Conservation (phyloP, 225 moss, liverwort and hornwort species). For the Pseudoscleropodium purum region DNA sequence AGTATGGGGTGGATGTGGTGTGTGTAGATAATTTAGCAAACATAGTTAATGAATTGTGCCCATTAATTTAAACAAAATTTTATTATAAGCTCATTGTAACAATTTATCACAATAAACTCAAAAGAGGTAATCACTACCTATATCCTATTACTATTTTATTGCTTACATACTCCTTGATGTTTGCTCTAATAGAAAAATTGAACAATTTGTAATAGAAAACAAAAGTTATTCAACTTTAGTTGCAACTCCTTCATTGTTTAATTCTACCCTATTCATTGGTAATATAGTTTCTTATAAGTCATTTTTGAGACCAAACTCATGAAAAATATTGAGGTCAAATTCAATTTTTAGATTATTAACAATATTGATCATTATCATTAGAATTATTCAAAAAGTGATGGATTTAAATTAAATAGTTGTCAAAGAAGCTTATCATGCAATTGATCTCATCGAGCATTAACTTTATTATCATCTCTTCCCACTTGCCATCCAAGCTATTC, state of each 20-base stretch:
- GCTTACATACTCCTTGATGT: not conserved
- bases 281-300: not conserved
- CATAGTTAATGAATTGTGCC: too few relatives aligned
- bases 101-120: too few relatives aligned
- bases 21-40: too few relatives aligned
- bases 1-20: too few relatives aligned
- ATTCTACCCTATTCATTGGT: not conserved
- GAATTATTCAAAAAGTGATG: not conserved
- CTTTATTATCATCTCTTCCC: not conserved
- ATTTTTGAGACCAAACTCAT: not conserved
- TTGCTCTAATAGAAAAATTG: accelerated
- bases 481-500: not conserved
- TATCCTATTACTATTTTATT: not conserved
- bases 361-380: not conserved
- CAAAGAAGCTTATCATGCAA: not conserved
- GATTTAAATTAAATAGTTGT: not conserved
- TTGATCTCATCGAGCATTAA: not conserved
- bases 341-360: not conserved
- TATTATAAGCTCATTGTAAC: too few relatives aligned
- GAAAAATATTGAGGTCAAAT: not conserved
- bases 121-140: too few relatives aligned
- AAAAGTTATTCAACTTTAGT: not conserved
- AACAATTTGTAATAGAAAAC: not conserved
- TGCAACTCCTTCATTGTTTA: not conserved
- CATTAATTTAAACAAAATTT: too few relatives aligned